Conservation (phyloP, 345 rosid genomes). For the Lagerstroemia speciosa region DNA sequence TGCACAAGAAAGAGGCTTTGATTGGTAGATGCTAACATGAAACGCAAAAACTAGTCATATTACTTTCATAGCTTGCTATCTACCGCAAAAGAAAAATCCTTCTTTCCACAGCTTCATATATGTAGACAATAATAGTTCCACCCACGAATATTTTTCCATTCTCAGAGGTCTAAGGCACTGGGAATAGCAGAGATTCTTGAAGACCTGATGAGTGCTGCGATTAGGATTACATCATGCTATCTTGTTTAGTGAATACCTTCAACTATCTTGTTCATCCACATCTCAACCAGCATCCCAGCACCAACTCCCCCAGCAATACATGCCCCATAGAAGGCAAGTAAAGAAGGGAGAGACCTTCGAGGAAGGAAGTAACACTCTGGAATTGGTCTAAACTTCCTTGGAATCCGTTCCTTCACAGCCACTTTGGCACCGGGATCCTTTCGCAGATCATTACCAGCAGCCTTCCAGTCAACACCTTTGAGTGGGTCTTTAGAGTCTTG, state of each 20-base stretch:
- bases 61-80: neutral
- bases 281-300: constrained; percentile 78
- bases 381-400: constrained; percentile 70
- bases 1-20: neutral
- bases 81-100: neutral
- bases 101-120: neutral
- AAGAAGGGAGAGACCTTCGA: constrained; percentile 40
- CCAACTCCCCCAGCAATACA: constrained; percentile 81
- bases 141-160: neutral
- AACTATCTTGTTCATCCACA: constrained; percentile 81
- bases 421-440: constrained; percentile 48
- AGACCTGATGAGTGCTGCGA: neutral
- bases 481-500: constrained; percentile 71
- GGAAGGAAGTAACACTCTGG: constrained; percentile 93
- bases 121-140: neutral
- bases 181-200: neutral
- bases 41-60: neutral
- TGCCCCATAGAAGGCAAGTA: constrained; percentile 68
- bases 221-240: neutral
- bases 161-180: neutral
- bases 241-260: constrained; percentile 34
- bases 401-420: constrained; percentile 56
- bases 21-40: neutral
- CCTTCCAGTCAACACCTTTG: constrained; percentile 83
- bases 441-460: constrained; percentile 51